A percentile compares a stretch with the other conserved stretches of the same genome.
Evolutionary conservation across 2,329 filamentous ascomycete species (phyloP).

Genomic region (Remersonia thermophila): DNA sequence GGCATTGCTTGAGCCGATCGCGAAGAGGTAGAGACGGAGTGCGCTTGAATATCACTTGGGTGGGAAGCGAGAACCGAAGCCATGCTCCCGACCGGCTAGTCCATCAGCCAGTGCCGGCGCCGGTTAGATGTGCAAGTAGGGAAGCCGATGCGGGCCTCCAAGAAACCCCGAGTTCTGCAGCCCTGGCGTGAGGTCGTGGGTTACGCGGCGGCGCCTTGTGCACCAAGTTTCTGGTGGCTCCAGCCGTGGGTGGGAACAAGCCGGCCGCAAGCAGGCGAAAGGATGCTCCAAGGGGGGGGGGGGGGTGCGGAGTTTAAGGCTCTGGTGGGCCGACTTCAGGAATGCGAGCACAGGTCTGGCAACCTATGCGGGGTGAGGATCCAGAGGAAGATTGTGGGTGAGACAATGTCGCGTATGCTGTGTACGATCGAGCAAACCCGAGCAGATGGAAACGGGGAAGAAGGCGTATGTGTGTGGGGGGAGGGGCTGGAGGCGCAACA

Average conservation of each 20-base stretch:
- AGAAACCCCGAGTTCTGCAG: slow-evolving; percentile 2
- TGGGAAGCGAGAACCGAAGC: slow-evolving; percentile 30
- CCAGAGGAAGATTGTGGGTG: too few relatives aligned
- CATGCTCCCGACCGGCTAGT: slow-evolving; percentile 25
- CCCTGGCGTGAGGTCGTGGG: background rate
- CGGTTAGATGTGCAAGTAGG: slow-evolving; percentile 9
- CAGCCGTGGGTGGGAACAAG: too few relatives aligned
- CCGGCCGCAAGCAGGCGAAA: too few relatives aligned
- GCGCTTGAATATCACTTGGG: slow-evolving; percentile 27
- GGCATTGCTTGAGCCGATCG: slow-evolving; percentile 31
- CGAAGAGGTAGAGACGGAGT: slow-evolving; percentile 23
- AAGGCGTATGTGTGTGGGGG: background rate
- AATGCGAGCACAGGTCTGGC: background rate
- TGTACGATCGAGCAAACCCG: background rate
- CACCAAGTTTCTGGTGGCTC: too few relatives aligned
- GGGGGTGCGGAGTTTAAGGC: too few relatives aligned
- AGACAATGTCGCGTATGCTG: background rate
- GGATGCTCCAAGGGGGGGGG: too few relatives aligned
- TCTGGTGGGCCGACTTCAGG: too few relatives aligned
- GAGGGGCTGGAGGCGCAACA: slow-evolving; percentile 1
- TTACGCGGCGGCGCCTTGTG: slow-evolving; percentile 5
- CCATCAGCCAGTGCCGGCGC: slow-evolving; percentile 10
- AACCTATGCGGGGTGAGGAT: slow-evolving; percentile 1
- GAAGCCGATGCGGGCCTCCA: slow-evolving; percentile 5
- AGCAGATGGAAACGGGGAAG: background rate